phyloP scores from a whole-genome alignment of 1,284 basidiomycete species.

The Ceratobasidium sp. region DNA sequence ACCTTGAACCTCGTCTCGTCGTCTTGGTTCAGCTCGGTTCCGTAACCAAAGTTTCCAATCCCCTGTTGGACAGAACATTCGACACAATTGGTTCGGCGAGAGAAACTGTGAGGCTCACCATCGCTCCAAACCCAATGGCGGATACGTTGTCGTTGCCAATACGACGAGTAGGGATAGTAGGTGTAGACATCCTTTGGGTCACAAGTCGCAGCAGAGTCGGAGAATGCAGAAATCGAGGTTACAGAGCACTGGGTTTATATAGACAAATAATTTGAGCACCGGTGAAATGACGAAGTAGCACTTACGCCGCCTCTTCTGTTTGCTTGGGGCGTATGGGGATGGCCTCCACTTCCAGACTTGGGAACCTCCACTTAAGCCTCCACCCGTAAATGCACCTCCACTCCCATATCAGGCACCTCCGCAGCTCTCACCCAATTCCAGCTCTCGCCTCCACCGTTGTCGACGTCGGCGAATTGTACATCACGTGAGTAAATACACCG shows the following conservation, averaged over 20 bases:
- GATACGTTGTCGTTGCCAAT: constrained; percentile 23
- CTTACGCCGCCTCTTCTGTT: background rate
- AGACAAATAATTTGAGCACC: background rate
- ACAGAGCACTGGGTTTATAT: background rate
- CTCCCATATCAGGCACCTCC: background rate
- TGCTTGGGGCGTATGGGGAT: background rate
- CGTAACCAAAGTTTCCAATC: constrained; percentile 1
- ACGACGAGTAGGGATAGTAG: background rate
- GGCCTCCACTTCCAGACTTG: background rate
- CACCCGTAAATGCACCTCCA: background rate
- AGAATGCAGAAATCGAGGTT: background rate
- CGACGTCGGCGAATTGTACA: background rate
- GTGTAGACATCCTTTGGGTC: background rate
- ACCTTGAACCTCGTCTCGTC: constrained; percentile 11
- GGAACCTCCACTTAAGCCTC: background rate
- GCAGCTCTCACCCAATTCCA: background rate
- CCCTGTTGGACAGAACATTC: background rate
- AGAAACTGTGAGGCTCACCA: background rate
- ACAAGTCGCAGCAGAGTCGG: background rate
- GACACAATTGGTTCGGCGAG: background rate
- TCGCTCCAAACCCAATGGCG: constrained; percentile 32
- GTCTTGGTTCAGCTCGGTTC: background rate
- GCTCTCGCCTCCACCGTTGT: background rate
- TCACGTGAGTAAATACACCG: background rate
- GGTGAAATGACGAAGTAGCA: background rate